Evolutionary conservation across 2,329 filamentous ascomycete genomes (phyloP), one percentile per base, ranked within the genome.

Genomic region (Fusarium graminum): DNA sequence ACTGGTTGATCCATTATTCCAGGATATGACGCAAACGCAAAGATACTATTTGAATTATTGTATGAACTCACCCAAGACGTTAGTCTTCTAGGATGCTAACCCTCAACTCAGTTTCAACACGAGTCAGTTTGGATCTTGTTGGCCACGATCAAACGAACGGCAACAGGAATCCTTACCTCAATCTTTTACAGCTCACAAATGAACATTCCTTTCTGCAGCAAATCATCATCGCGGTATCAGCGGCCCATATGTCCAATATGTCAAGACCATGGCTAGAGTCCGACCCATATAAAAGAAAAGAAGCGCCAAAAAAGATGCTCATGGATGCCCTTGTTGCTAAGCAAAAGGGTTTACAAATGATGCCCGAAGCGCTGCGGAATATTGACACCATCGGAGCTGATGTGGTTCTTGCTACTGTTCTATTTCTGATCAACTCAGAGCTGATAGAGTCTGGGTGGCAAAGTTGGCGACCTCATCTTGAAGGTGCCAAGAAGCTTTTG

Each of bases 21-120:
- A 90, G 84, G 77, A 86, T 77, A 62, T 88, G 80, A n/a, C 82
- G 81, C 17, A 79, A 82, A n/a, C 75, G 25, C 73, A 79, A 59
- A 74, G 79, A 19, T 74, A 77, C 59, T 80, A 80, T 53, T 70
- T 80, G 14, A 75, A 76, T 16, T 80, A 80, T 47, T 80, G 79
- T 80, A 74, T 49, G 19, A 32, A 13, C 42, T 22, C 30, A 29
- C 32, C 32, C 14, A 13, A 41, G 19, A 52, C 28, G 11, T n/a
- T 9, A 7, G 26, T 51, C 39, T 43, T 41, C 39, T 34, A 52
- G 25, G 13, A 49, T 50, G 46, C 58, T 70, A 26, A 71, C 32
- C 39, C 39, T 28, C 17, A 26, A 34, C 29, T 36, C 52, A 85
- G 80, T 84, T 74, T 72, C 82, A 41, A 75, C 70, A 26, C 73